Percentiles rank a stretch among this genome's conserved stretches.
These are phyloP conservation scores for Pascua guehoae DNA, from an alignment of 1,284 basidiomycete species.

Conservation along the genomic window DNA sequence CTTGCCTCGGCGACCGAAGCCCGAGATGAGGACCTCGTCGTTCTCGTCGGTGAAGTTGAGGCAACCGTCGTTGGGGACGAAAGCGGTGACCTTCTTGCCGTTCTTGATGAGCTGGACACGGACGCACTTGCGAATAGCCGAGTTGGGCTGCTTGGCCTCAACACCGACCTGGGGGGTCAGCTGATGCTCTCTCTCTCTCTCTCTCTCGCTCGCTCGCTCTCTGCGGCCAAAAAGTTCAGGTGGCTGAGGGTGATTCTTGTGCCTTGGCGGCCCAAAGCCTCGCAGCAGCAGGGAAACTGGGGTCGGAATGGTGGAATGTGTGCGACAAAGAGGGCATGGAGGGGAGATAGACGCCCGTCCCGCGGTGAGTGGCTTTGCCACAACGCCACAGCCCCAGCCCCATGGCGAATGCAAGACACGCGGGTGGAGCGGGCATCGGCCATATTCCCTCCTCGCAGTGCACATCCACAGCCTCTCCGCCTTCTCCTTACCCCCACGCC, in stretches of 20 bases:
- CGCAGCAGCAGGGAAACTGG: too few species aligned
- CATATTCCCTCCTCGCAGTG: background rate
- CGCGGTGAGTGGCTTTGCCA: background rate
- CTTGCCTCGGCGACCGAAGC: constrained; percentile 99
- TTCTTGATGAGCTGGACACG: constrained; percentile 99
- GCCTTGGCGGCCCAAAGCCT: too few species aligned
- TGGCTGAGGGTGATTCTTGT: background rate
- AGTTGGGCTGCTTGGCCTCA: constrained; percentile 84
- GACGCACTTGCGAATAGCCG: constrained; percentile 99
- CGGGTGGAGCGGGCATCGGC: background rate
- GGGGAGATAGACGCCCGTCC: background rate
- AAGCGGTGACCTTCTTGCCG: constrained; percentile 98
- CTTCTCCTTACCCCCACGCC: background rate
- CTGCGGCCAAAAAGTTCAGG: background rate
- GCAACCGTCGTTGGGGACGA: constrained; percentile 93
- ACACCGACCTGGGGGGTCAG: constrained; percentile 53
- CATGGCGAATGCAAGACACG: background rate
- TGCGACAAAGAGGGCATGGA: background rate
- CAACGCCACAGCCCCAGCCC: background rate
- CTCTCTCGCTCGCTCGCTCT: too few species aligned
- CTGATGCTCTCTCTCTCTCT: too few species aligned
- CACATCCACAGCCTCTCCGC: background rate
- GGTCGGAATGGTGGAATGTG: too few species aligned
- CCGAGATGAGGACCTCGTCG: constrained; percentile 98
- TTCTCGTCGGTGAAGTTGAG: constrained; percentile 97